A percentile compares a stretch with the other conserved stretches of the same genome.
Evolutionary conservation across 176 grass and related monocot genomes (phyloP).

Genomic region (Aechmea fasciata): DNA sequence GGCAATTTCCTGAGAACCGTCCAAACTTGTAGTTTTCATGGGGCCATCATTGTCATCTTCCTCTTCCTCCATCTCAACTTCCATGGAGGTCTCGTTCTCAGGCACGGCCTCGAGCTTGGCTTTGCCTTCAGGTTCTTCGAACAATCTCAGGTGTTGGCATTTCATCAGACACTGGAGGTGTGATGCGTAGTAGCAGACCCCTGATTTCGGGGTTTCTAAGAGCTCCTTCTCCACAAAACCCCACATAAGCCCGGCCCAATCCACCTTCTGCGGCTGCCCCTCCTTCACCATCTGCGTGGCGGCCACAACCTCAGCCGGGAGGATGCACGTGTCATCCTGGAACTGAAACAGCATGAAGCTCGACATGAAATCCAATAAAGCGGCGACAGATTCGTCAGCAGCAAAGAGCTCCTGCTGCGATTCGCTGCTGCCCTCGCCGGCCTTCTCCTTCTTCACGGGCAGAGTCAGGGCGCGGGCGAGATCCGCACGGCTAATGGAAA

Average conservation of each 20-base stretch:
- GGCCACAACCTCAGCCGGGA: constrained; percentile 50
- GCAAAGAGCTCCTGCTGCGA: constrained; percentile 18
- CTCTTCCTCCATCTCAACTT: constrained; percentile 13
- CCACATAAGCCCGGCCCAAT: constrained; percentile 78
- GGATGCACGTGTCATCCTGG: constrained; percentile 52
- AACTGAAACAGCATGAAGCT: constrained; percentile 50
- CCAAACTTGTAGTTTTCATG: constrained; percentile 20
- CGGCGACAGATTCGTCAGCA: constrained; percentile 28
- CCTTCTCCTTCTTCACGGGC: constrained; percentile 38
- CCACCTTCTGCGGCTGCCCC: constrained; percentile 57
- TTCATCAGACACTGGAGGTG: constrained; percentile 68
- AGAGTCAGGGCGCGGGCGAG: constrained; percentile 48
- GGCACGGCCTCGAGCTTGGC: constrained; percentile 22
- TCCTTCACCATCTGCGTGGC: constrained; percentile 55
- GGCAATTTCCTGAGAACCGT: constrained; percentile 16
- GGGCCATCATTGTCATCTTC: constrained; percentile 26
- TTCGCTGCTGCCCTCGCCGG: constrained; percentile 3
- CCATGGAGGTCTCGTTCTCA: constrained; percentile 26
- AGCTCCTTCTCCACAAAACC: constrained; percentile 82
- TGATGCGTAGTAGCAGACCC: constrained; percentile 51
- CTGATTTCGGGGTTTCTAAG: constrained; percentile 35
- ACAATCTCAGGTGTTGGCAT: constrained; percentile 39
- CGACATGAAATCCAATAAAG: constrained; percentile 45
- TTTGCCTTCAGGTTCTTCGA: constrained; percentile 22
- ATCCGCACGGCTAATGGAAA: constrained; percentile 43